These are phyloP conservation scores for Lachancea fermentati DNA, from an alignment of 805 yeast species.

Conservation along the genomic window DNA sequence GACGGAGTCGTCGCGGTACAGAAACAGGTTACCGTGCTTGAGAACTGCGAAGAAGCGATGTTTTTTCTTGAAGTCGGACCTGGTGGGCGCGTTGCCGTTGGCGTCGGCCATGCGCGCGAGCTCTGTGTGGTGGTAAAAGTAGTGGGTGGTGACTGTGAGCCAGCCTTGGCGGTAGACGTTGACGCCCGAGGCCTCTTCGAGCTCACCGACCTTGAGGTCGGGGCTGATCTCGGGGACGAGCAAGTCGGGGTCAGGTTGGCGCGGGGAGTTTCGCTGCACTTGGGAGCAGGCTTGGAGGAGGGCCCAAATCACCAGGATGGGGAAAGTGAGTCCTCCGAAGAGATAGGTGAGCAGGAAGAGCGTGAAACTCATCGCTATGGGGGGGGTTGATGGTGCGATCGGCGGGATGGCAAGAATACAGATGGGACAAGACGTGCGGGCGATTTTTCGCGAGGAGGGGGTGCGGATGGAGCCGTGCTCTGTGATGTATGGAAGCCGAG, in stretches of 20 bases:
- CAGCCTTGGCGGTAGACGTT: constrained; percentile 66
- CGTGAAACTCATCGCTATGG: constrained; percentile 26
- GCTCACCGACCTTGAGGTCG: constrained; percentile 50
- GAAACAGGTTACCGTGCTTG: constrained; percentile 81
- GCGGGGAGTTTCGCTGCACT: constrained; percentile 12
- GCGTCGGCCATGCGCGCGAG: constrained; percentile 10
- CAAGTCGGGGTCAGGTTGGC: constrained; percentile 7
- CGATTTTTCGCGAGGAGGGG: too few relatives aligned
- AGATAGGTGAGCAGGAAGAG: constrained; percentile 46
- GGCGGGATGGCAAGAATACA: constrained; percentile 1
- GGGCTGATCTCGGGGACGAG: constrained; percentile 28
- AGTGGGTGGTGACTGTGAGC: constrained; percentile 80
- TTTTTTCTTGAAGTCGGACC: constrained; percentile 36
- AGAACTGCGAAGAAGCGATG: constrained; percentile 65
- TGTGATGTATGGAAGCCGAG: too few relatives aligned
- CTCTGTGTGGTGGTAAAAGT: constrained; percentile 47
- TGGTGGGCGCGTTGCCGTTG: constrained; percentile 15
- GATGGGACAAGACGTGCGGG: too few relatives aligned
- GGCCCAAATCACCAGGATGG: constrained; percentile 34
- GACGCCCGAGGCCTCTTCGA: constrained; percentile 62
- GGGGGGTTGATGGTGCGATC: not conserved
- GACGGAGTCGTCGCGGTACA: constrained; percentile 60
- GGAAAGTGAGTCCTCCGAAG: constrained; percentile 76
- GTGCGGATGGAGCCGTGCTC: too few relatives aligned
- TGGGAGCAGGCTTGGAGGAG: constrained; percentile 37